Conservation (phyloP, 192 early-diverging fungal species). For the Podila horticola region DNA sequence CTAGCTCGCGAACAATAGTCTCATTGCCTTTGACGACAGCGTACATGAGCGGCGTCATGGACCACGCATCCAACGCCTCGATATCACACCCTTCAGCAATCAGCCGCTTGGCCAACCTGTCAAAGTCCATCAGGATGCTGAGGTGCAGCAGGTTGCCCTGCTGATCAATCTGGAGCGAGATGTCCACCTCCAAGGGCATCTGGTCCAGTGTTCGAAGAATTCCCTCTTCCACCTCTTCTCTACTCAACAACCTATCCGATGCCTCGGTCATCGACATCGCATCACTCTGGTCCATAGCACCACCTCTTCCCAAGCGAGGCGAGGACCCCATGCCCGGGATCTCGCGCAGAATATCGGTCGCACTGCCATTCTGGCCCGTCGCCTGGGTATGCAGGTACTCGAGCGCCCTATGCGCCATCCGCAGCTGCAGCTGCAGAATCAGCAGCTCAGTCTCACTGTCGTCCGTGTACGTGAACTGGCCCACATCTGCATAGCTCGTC, state of each 20-base stretch:
- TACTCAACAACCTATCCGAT: not conserved
- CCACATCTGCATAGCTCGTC: conserved; percentile 24
- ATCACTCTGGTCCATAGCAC: not conserved
- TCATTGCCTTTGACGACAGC: conserved; percentile 40
- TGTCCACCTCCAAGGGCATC: conserved; percentile 18
- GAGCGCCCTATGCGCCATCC: conserved; percentile 39
- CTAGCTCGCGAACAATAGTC: conserved; percentile 12
- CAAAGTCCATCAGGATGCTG: conserved; percentile 23
- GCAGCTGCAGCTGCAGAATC: conserved; percentile 46
- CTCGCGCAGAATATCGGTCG: conserved; percentile 25
- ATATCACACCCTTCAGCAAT: conserved; percentile 40
- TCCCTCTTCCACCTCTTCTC: conserved; percentile 25
- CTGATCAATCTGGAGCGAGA: conserved; percentile 26
- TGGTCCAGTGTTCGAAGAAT: conserved; percentile 28
- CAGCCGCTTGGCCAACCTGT: conserved; percentile 16
- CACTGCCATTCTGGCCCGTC: conserved; percentile 25
- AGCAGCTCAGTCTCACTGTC: conserved; percentile 40
- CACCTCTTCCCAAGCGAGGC: not conserved
- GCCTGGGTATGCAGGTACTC: conserved; percentile 34
- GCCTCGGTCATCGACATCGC: not conserved
- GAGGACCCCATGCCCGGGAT: conserved; percentile 21
- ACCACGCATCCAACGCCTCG: conserved; percentile 28
- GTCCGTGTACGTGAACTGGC: conserved; percentile 46
- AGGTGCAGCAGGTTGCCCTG: conserved; percentile 43
- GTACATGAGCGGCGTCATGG: conserved; percentile 48